Conservation (phyloP, 169 alveolate genomes). For the Plasmodium billcollinsi region DNA sequence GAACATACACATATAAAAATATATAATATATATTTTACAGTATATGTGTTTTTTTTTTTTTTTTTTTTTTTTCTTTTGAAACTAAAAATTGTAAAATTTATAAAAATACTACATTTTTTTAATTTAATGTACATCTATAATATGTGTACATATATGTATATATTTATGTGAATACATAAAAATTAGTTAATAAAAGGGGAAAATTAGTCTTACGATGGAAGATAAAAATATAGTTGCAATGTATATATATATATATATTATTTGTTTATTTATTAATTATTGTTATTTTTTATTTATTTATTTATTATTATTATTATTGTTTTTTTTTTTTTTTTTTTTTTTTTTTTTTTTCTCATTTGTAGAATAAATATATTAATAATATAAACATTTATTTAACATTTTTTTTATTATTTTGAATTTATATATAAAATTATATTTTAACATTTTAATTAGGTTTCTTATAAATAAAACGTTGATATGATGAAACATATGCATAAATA, state of each 20-base stretch:
- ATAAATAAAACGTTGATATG: not conserved
- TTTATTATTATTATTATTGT: too few relatives aligned
- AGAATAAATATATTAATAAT: too few relatives aligned
- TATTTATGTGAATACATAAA: not conserved
- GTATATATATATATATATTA: slow-evolving; percentile 3
- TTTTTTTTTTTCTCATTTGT: too few relatives aligned
- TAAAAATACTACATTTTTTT: slow-evolving; percentile 3
- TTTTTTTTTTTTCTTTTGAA: not conserved
- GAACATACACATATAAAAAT: too few relatives aligned
- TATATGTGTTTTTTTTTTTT: not conserved
- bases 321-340: too few relatives aligned
- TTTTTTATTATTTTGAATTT: too few relatives aligned
- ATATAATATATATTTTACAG: not conserved
- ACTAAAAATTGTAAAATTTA: slow-evolving; percentile 1
- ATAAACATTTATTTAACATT: too few relatives aligned
- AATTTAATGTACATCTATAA: not conserved
- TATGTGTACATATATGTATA: slow-evolving; percentile 3
- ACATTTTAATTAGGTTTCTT: slow-evolving; percentile 41
- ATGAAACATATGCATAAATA: too few relatives aligned
- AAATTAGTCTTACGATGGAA: not conserved
- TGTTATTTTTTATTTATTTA: not conserved
- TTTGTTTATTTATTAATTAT: slow-evolving; percentile 9
- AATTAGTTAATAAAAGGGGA: not conserved
- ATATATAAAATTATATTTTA: not conserved
- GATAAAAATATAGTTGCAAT: not conserved